Percentiles rank a stretch among this genome's conserved stretches.
phyloP scores from a whole-genome alignment of 768 basidiomycete genomes.

The Paxillus rubicundulus region DNA sequence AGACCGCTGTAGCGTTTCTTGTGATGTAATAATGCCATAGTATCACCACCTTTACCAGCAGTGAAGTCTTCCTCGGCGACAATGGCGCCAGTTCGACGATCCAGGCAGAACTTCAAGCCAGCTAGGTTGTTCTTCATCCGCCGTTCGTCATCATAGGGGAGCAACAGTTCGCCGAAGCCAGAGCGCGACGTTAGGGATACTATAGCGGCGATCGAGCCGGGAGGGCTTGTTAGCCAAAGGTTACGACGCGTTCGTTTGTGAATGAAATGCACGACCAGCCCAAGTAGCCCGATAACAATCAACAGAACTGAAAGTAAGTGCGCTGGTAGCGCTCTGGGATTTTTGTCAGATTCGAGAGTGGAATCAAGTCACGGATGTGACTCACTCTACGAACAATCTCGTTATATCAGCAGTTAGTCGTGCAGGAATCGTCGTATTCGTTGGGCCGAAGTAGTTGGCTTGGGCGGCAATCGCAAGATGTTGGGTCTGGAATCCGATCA shows the following conservation, averaged over 20 bases:
- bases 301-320: constrained; percentile 50
- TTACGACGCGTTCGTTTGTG: constrained; percentile 46
- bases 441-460: constrained; percentile 54
- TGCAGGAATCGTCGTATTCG: constrained; percentile 39
- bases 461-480: constrained; percentile 58
- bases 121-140: constrained; percentile 47
- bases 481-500: constrained; percentile 41
- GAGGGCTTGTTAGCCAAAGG: constrained; percentile 51
- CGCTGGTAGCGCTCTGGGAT: constrained; percentile 48
- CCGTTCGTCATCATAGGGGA: constrained; percentile 52
- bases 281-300: constrained; percentile 47
- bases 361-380: constrained; percentile 4
- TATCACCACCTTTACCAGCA: constrained; percentile 4
- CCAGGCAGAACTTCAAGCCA: constrained; percentile 53
- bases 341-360: constrained; percentile 1
- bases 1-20: constrained; percentile 5
- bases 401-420: constrained; percentile 41
- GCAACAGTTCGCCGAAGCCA: constrained; percentile 57
- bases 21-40: constrained; percentile 13
- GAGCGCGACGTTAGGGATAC: constrained; percentile 57
- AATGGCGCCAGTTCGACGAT: constrained; percentile 59
- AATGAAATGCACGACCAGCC: constrained; percentile 45
- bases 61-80: constrained; percentile 48
- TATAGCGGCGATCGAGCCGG: constrained; percentile 60
- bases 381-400: constrained; percentile 61